phyloP scores from a whole-genome alignment of 306 rosid genomes.

The Cucumis cinereus region DNA sequence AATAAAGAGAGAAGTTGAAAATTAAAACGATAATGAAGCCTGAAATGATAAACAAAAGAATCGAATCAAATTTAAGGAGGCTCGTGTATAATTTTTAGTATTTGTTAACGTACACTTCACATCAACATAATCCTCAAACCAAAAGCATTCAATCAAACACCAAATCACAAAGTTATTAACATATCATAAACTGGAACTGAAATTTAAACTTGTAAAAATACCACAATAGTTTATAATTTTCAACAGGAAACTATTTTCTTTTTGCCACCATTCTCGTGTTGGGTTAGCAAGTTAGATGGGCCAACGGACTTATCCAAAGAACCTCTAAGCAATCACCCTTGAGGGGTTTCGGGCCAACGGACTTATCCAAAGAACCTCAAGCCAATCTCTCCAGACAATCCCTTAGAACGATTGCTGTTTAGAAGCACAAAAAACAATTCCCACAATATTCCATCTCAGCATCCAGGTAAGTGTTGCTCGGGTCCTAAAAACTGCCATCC shows the following conservation, averaged over 20 bases:
- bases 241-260: background rate
- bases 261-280: background rate
- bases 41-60: background rate
- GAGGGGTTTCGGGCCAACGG: background rate
- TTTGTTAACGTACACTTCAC: background rate
- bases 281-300: conserved; percentile 3
- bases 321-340: too few relatives aligned
- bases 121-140: background rate
- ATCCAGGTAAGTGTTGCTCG: background rate
- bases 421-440: background rate
- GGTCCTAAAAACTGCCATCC: background rate
- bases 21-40: background rate
- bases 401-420: background rate
- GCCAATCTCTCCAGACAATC: background rate
- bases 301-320: background rate
- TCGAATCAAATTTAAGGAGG: background rate
- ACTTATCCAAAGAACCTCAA: background rate
- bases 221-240: background rate
- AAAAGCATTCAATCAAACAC: background rate
- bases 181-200: background rate
- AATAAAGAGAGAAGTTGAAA: too few relatives aligned
- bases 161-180: background rate
- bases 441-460: background rate
- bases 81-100: background rate
- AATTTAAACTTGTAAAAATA: background rate